These are phyloP conservation scores for Stemphylium lycopersici DNA, from an alignment of 2,329 filamentous ascomycete species.

Conservation along the genomic window DNA sequence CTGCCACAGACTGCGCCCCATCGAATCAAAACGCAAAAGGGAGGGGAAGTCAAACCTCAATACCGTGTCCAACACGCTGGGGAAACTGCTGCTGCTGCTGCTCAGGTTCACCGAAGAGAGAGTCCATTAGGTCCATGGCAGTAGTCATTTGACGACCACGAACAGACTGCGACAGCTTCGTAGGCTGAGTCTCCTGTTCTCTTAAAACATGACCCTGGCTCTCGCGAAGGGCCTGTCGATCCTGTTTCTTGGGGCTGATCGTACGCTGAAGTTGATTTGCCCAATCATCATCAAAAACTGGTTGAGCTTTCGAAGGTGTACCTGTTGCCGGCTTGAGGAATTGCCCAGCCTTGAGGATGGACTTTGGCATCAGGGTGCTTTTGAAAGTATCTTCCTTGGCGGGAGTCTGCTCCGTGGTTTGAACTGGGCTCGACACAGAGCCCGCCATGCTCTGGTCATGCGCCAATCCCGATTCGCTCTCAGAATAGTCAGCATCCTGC, in stretches of 20 bases:
- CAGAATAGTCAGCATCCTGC: conserved; percentile 66
- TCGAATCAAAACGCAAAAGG: conserved; percentile 38
- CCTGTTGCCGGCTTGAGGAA: conserved; percentile 42
- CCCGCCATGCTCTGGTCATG: conserved; percentile 77
- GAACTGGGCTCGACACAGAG: conserved; percentile 75
- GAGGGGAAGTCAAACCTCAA: conserved; percentile 82
- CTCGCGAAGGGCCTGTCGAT: conserved; percentile 74
- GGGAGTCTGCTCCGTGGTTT: conserved; percentile 73
- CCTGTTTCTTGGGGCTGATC: conserved; percentile 90
- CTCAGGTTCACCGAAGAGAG: conserved; percentile 74
- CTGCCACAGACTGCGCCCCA: conserved; percentile 51
- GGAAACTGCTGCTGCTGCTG: conserved; percentile 59
- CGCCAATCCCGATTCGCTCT: conserved; percentile 74
- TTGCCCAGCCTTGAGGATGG: conserved; percentile 55
- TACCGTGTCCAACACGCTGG: conserved; percentile 65
- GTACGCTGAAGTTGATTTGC: conserved; percentile 91
- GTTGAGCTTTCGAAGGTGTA: conserved; percentile 61
- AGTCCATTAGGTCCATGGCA: conserved; percentile 96
- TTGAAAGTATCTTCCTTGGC: conserved; percentile 42
- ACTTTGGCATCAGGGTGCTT: conserved; percentile 52
- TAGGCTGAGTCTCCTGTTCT: conserved; percentile 49
- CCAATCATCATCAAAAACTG: conserved; percentile 79
- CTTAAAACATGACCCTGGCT: conserved; percentile 66
- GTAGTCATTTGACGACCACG: conserved; percentile 72
- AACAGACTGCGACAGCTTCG: conserved; percentile 40